phyloP scores from a whole-genome alignment of 192 early-diverging fungal species.

The Fimicolochytrium jonesii region DNA sequence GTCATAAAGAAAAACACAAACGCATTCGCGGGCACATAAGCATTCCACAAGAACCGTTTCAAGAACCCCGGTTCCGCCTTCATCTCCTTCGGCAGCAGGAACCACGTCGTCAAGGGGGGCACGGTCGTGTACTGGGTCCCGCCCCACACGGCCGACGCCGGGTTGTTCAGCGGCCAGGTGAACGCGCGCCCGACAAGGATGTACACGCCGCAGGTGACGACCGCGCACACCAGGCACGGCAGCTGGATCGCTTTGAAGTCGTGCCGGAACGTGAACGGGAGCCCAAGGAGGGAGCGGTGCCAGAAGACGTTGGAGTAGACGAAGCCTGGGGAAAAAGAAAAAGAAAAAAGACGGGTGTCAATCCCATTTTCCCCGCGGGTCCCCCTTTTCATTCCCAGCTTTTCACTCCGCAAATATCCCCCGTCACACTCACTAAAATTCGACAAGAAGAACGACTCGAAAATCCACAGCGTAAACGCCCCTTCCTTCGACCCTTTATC shows the following conservation, averaged over 20 bases:
- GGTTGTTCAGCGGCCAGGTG: not conserved
- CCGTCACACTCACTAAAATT: too few species aligned
- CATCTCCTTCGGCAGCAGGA: not conserved
- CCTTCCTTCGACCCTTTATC: too few species aligned
- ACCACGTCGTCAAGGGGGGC: not conserved
- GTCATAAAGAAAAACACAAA: not conserved
- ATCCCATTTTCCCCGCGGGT: too few species aligned
- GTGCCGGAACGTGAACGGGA: not conserved
- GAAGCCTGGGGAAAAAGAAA: not conserved
- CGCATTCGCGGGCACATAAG: not conserved
- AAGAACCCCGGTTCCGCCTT: not conserved
- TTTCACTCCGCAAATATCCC: too few species aligned
- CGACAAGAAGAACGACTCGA: too few species aligned
- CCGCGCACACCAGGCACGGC: too few species aligned
- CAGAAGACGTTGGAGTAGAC: not conserved
- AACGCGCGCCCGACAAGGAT: not conserved
- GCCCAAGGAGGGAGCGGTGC: not conserved
- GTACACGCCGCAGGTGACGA: not conserved
- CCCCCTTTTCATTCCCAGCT: too few species aligned
- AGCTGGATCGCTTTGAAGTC: not conserved
- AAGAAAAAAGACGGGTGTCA: too few species aligned
- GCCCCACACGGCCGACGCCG: not conserved
- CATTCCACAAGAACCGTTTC: not conserved
- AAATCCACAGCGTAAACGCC: too few species aligned
- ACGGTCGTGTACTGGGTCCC: not conserved